Evolutionary conservation across 2,329 filamentous ascomycete genomes (phyloP), one percentile per base, ranked within the genome.

Genomic region (Pseudocercospora macadamiae): DNA sequence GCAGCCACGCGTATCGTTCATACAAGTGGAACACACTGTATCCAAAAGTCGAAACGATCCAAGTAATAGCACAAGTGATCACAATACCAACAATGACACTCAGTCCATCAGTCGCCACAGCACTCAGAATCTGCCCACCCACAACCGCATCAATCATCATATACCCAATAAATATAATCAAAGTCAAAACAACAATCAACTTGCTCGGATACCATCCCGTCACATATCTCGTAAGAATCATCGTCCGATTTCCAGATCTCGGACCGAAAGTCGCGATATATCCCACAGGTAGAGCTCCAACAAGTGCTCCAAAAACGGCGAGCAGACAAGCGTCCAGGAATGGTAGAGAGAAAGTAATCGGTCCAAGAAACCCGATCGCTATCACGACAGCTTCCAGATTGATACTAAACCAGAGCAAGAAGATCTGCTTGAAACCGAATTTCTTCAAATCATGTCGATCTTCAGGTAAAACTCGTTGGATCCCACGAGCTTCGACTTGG

Each of bases 11-110:
- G 68, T 83, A 88, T 70, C 86, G 80, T 74, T 89, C 86, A 70
- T 89, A 90, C 54, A 82, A 79, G 68, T 90, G 87, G 70, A 90
- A 89, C 44, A 86, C 76, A 54, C 80, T 81, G 69, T 89, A 89
- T 0, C 87, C 88, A 68, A 89, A 89, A 0, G 84, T 86, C 1
- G 86, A 86, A 39, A 90, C 80, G 1, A 79, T 74, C 83, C 85
- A 88, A 26, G 82, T 83, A 32, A 89, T 82, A 21, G 88, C 65
- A 1, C 84, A 83, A 10, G 86, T 82, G 45, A 89, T 82, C 37
- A 89, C 78, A 63, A 90, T 89, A 65, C 87, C 87, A 1, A 89
- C 87, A 30, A 84, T 80, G 18, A 89, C 81, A 1, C 83, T 84
- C 73, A 89, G 79, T 60, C 76, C 80, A n/a, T 78, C 81, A 59